These are phyloP conservation scores for Podila horticola DNA, from an alignment of 192 early-diverging fungal genomes.

Conservation along the genomic window DNA sequence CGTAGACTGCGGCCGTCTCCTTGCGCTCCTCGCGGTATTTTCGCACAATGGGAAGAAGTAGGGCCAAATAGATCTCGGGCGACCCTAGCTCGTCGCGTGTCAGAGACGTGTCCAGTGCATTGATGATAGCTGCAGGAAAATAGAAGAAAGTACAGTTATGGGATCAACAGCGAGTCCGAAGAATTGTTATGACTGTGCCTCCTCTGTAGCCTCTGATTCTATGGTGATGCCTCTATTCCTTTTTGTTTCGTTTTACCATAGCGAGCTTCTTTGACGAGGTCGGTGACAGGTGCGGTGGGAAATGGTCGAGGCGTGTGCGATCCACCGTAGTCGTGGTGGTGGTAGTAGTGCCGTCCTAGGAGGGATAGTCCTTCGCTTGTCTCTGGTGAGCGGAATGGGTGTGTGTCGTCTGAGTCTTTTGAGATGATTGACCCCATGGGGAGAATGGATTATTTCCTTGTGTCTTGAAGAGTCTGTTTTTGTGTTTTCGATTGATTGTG, in stretches of 20 bases:
- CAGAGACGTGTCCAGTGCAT: constrained; percentile 45
- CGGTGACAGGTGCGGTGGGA: constrained; percentile 46
- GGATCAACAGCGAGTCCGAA: neutral
- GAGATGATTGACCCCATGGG: constrained; percentile 24
- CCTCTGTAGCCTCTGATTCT: neutral
- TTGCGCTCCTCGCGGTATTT: constrained; percentile 39
- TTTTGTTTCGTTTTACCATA: constrained; percentile 18
- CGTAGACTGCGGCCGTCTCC: constrained; percentile 50
- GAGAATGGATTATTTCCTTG: neutral
- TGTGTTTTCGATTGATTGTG: too few species aligned
- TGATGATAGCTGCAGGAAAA: constrained; percentile 26
- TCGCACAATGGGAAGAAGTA: constrained; percentile 48
- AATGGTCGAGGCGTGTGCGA: constrained; percentile 14
- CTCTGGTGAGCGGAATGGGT: constrained; percentile 13
- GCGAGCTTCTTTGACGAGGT: constrained; percentile 34
- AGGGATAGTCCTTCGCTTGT: constrained; percentile 9
- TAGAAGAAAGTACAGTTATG: neutral
- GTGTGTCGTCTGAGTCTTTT: neutral
- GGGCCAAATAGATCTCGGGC: constrained; percentile 50
- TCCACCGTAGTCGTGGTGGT: constrained; percentile 15
- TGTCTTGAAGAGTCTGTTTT: too few species aligned
- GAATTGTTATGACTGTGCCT: neutral
- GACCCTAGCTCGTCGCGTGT: constrained; percentile 38
- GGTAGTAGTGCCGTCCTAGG: constrained; percentile 3
- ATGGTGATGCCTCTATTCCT: too few species aligned